Percentiles rank a stretch among this genome's conserved stretches.
These are phyloP conservation scores for Nakazawaea holstii DNA, from an alignment of 805 yeast genomes.

Conservation along the genomic window DNA sequence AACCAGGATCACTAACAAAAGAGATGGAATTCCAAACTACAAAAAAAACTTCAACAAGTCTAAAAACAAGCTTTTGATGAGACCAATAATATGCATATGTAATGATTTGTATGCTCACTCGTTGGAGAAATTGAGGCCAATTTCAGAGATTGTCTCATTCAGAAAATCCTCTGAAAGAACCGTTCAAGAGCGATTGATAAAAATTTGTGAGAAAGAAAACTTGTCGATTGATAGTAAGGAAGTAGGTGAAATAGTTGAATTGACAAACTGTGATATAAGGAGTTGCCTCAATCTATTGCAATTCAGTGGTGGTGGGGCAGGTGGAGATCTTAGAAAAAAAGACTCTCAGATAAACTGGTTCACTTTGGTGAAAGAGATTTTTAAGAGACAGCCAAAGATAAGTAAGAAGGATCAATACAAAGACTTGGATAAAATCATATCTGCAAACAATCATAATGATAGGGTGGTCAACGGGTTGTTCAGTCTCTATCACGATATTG, in stretches of 20 bases:
- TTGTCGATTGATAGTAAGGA: slow-evolving; percentile 41
- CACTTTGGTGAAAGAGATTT: slow-evolving; percentile 54
- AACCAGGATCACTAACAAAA: slow-evolving; percentile 20
- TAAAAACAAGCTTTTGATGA: slow-evolving; percentile 40
- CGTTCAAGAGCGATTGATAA: slow-evolving; percentile 40
- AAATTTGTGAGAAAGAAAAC: slow-evolving; percentile 51
- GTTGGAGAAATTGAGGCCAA: slow-evolving; percentile 67
- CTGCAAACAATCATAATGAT: slow-evolving; percentile 48
- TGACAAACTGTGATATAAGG: slow-evolving; percentile 79
- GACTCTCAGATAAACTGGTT: slow-evolving; percentile 69
- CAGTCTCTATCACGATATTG: slow-evolving; percentile 53
- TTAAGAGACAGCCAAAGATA: slow-evolving; percentile 42
- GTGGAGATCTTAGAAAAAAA: slow-evolving; percentile 31
- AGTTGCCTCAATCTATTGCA: slow-evolving; percentile 82
- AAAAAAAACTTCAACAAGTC: slow-evolving; percentile 18
- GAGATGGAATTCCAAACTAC: slow-evolving; percentile 19
- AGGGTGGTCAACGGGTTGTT: slow-evolving; percentile 71
- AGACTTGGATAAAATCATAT: slow-evolving; percentile 39
- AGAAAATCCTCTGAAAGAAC: slow-evolving; percentile 48
- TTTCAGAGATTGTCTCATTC: slow-evolving; percentile 68
- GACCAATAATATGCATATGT: slow-evolving; percentile 92
- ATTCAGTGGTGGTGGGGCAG: slow-evolving; percentile 37
- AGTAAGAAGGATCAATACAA: slow-evolving; percentile 43
- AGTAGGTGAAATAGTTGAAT: slow-evolving; percentile 59
- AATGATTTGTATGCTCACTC: slow-evolving; percentile 78